Evolutionary conservation across 1,284 basidiomycete genomes (phyloP).

Genomic region (Tylopilus orsonianus): DNA sequence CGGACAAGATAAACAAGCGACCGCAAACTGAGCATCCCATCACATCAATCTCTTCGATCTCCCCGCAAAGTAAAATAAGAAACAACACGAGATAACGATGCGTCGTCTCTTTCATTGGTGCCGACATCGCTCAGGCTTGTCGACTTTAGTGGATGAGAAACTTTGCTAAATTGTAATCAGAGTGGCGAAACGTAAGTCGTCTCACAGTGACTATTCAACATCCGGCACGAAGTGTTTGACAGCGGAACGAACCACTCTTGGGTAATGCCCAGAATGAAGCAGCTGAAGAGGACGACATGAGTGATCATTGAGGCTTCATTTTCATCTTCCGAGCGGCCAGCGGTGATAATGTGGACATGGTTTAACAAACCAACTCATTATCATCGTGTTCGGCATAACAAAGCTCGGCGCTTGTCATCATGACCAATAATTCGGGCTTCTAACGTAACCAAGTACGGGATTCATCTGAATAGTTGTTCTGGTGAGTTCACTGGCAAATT

Average conservation of each 20-base stretch:
- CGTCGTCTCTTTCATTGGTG: no score
- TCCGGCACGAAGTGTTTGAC: constrained; percentile 47
- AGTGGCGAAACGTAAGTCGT: constrained; percentile 10
- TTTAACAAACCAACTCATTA: constrained; percentile 26
- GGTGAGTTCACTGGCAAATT: no score
- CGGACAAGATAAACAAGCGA: not conserved
- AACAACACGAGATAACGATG: no score
- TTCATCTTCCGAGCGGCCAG: constrained; percentile 43
- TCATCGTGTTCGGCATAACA: constrained; percentile 24
- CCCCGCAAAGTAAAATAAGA: not conserved
- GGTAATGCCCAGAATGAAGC: constrained; percentile 17
- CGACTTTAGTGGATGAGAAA: not conserved
- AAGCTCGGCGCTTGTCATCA: constrained; percentile 9
- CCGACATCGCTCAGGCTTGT: no score
- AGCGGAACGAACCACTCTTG: constrained; percentile 62
- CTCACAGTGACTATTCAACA: not conserved
- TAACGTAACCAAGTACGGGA: no score
- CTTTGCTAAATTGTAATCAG: no score
- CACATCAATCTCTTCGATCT: not conserved
- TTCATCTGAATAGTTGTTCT: no score
- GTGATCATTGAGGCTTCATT: constrained; percentile 49
- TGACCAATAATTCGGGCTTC: no score
- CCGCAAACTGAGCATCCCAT: not conserved
- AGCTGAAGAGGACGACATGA: constrained; percentile 23
- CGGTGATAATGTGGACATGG: constrained; percentile 39